Percentiles rank a stretch among this genome's conserved stretches.
Evolutionary conservation across 2,329 filamentous ascomycete species (phyloP).

Genomic region (Endothia cerciana): DNA sequence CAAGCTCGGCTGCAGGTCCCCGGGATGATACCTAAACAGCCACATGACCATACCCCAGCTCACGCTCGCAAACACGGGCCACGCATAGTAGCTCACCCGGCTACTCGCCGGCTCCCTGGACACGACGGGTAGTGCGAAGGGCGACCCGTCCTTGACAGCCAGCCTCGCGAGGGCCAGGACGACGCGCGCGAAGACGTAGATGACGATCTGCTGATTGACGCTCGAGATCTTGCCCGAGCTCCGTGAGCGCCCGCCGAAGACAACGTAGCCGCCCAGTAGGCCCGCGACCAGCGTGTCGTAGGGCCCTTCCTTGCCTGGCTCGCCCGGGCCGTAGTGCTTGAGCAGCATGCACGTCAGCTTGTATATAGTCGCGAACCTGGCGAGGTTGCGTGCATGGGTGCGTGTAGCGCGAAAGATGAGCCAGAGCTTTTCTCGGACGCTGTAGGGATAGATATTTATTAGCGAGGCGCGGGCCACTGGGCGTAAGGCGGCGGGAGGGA

Average conservation of each 20-base stretch:
- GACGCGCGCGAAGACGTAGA: slow-evolving; percentile 95
- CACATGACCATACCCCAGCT: slow-evolving; percentile 97
- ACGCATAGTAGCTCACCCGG: slow-evolving; percentile 71
- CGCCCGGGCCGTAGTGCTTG: slow-evolving; percentile 58
- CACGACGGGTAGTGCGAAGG: slow-evolving; percentile 50
- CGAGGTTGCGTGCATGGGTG: slow-evolving; percentile 89
- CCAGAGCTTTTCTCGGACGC: slow-evolving; percentile 73
- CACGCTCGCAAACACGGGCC: slow-evolving; percentile 88
- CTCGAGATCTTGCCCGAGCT: slow-evolving; percentile 72
- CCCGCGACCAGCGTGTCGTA: slow-evolving; percentile 88
- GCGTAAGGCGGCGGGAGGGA: slow-evolving; percentile 35
- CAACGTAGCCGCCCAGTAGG: slow-evolving; percentile 85
- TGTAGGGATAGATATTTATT: slow-evolving; percentile 31
- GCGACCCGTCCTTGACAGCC: slow-evolving; percentile 66
- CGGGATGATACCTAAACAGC: slow-evolving; percentile 88
- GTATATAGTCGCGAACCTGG: slow-evolving; percentile 89
- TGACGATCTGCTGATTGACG: slow-evolving; percentile 95
- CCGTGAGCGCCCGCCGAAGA: slow-evolving; percentile 73
- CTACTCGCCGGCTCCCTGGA: slow-evolving; percentile 52
- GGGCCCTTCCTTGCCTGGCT: slow-evolving; percentile 66
- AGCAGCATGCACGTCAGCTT: slow-evolving; percentile 80
- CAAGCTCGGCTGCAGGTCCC: slow-evolving; percentile 87
- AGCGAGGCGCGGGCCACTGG: not conserved
- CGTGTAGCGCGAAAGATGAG: slow-evolving; percentile 85
- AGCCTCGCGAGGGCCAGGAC: slow-evolving; percentile 82